Base-by-base conservation (phyloP, 306 rosid species). In the Inga oerstediana region DNA sequence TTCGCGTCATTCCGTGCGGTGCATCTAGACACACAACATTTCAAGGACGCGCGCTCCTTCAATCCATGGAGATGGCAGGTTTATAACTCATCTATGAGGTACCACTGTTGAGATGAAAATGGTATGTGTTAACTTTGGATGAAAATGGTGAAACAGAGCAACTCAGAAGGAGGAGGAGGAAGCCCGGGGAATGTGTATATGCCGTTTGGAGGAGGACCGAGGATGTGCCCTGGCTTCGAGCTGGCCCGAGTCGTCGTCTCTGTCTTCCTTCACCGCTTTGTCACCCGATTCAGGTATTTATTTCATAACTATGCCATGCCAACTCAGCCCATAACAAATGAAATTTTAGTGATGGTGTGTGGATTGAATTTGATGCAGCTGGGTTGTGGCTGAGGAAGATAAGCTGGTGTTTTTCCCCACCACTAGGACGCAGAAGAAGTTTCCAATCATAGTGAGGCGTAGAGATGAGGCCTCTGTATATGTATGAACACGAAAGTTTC, bases 51-150 rank as follows among this genome's bases (percentile, higher is more conserved):
- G 2, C 94, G 98, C 61, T 74, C 97, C 77, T 96, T 92, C 78
- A 92, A 92, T 83, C 99, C 98, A 78, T 96, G 99, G 99, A 90
- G 99, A 86, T 96, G 99, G 98, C 97, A 91, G 93, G 89, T 92
- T 59, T 39, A 46, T 69, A 10, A 12, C 52, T 4, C 19, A 69
- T 52, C 30, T 59, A 20, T 58, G 43, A 39, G 43, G 43, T 39
- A 39, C 6, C 43, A 39, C 43, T 39, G 43, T 39, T 39, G 43
- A 39, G 43, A 39, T 39, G 43, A 39, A 39, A 39, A 39, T 39
- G 43, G 43, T 39, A 39, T 39, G 43, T 6, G 43, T 39, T 39
- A 39, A 39, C 43, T 39, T 39, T 39, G 43, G 43, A 3, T 59
- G 5, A 74, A 77, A 72, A 72, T 83, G 61, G 43, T 39, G 43